phyloP scores from a whole-genome alignment of 2,329 filamentous ascomycete species.

The Trichoderma koningii region DNA sequence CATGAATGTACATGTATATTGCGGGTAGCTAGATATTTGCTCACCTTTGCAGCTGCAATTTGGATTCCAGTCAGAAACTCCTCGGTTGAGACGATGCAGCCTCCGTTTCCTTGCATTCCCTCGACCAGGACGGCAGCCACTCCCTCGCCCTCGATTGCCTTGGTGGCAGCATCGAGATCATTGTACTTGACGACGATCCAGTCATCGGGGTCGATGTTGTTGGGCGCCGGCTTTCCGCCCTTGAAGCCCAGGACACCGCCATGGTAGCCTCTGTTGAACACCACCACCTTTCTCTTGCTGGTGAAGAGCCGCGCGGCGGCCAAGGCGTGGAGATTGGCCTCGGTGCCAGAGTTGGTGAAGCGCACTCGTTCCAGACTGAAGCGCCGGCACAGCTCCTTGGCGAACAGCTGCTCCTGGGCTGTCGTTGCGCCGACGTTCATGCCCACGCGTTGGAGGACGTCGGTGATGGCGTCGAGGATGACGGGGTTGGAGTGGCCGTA shows the following conservation, averaged over 20 bases:
- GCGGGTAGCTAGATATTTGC: background rate
- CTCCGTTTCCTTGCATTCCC: slow-evolving; percentile 65
- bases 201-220: slow-evolving; percentile 54
- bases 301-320: slow-evolving; percentile 53
- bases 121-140: slow-evolving; percentile 68
- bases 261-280: slow-evolving; percentile 50
- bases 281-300: slow-evolving; percentile 50
- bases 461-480: slow-evolving; percentile 52
- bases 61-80: slow-evolving; percentile 58
- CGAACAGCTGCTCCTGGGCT: slow-evolving; percentile 53
- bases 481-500: slow-evolving; percentile 65
- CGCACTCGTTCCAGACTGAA: slow-evolving; percentile 59
- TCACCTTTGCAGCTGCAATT: slow-evolving; percentile 45
- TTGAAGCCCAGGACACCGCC: slow-evolving; percentile 44
- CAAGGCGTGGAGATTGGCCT: slow-evolving; percentile 63
- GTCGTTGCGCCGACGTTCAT: slow-evolving; percentile 58
- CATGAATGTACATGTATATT: background rate
- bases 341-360: slow-evolving; percentile 67
- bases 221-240: slow-evolving; percentile 40
- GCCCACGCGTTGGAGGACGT: slow-evolving; percentile 50
- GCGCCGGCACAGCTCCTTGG: slow-evolving; percentile 53
- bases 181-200: slow-evolving; percentile 66
- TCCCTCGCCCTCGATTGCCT: slow-evolving; percentile 47
- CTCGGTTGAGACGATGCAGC: slow-evolving; percentile 52
- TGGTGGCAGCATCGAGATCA: slow-evolving; percentile 50